These are phyloP conservation scores for Usnea hakonensis DNA, from an alignment of 495 filamentous ascomycete genomes.

Conservation along the genomic window DNA sequence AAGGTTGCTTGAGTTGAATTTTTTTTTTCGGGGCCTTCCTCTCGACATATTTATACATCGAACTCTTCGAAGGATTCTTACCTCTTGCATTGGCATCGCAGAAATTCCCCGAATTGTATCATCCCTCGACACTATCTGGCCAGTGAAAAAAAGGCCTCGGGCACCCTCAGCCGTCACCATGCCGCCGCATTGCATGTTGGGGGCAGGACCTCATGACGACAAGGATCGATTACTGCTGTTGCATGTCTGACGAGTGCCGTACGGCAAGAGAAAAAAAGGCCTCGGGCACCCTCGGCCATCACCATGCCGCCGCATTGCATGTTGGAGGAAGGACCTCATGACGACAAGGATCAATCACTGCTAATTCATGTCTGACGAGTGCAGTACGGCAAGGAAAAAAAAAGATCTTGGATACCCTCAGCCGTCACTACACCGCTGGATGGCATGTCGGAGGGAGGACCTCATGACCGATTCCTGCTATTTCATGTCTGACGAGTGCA, in stretches of 20 bases:
- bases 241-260: neutral
- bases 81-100: neutral
- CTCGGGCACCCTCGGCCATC: neutral
- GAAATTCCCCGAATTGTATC: neutral
- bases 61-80: neutral
- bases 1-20: neutral
- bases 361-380: slow-evolving; percentile 1
- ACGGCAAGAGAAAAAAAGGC: neutral
- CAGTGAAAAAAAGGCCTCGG: neutral
- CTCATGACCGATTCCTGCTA: slow-evolving; percentile 3
- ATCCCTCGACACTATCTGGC: neutral
- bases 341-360: slow-evolving; percentile 1
- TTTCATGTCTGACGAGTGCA: neutral
- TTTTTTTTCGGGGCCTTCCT: neutral
- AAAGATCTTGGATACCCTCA: neutral
- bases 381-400: neutral
- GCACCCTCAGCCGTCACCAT: neutral
- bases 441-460: slow-evolving; percentile 8
- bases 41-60: slow-evolving; percentile 5
- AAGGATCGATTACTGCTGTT: slow-evolving; percentile 4
- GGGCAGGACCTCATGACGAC: slow-evolving; percentile 3
- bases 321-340: slow-evolving; percentile 2
- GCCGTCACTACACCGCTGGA: neutral
- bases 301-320: slow-evolving; percentile 1
- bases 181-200: slow-evolving; percentile 2